These are phyloP conservation scores for Arctium lappa DNA, from an alignment of 129 eudicot genomes.

Conservation along the genomic window DNA sequence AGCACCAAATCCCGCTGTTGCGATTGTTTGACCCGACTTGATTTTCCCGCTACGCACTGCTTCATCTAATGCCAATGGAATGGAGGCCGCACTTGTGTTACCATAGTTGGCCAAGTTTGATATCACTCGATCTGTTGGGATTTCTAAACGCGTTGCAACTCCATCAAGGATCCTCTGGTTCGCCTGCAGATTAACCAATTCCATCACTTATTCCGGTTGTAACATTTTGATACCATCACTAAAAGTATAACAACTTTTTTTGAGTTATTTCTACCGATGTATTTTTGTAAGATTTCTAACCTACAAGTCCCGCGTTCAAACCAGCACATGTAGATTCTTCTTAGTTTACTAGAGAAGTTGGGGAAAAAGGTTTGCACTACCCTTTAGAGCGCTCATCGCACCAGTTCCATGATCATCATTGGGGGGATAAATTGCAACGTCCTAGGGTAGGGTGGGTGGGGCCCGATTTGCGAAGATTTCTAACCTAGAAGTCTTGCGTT, in stretches of 20 bases:
- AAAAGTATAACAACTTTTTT: background rate
- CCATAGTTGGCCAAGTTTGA: conserved; percentile 91
- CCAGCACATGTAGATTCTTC: too few species aligned
- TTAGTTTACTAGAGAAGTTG: too few species aligned
- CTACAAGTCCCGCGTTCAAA: background rate
- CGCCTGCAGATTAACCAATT: conserved; percentile 54
- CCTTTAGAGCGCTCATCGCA: too few species aligned
- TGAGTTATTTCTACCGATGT: background rate
- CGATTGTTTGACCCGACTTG: conserved; percentile 73
- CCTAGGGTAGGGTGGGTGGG: too few species aligned
- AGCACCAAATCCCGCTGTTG: conserved; percentile 96
- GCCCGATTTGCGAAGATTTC: too few species aligned
- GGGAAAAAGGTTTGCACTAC: too few species aligned
- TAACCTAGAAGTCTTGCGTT: too few species aligned
- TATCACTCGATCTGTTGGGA: conserved; percentile 88
- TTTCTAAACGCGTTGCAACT: conserved; percentile 70
- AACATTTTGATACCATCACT: background rate
- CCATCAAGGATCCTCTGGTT: conserved; percentile 91
- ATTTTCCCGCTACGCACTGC: conserved; percentile 90
- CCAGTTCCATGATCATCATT: too few species aligned
- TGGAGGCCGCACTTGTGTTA: conserved; percentile 97
- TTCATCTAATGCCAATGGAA: conserved; percentile 95
- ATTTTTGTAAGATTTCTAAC: background rate
- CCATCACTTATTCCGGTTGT: background rate
- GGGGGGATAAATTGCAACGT: too few species aligned